phyloP scores from a whole-genome alignment of 345 rosid genomes.

The Jatropha curcas region DNA sequence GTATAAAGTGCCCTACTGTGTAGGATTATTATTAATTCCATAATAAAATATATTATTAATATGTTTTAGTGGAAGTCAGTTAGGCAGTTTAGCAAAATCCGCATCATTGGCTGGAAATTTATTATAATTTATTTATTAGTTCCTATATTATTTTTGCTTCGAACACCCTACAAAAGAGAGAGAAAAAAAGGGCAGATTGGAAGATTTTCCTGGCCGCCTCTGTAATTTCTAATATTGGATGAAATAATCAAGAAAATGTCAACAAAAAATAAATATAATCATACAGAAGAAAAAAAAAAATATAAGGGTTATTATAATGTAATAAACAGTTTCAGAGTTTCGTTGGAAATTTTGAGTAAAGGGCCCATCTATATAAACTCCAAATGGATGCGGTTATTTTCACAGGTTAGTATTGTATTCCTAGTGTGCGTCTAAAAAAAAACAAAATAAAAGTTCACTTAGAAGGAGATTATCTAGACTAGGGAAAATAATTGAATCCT shows the following conservation, averaged over 20 bases:
- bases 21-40: not conserved
- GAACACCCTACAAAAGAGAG: too few relatives aligned
- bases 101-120: conserved; percentile 1
- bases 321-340: too few relatives aligned
- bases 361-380: not conserved
- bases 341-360: too few relatives aligned
- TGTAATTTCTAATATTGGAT: not conserved
- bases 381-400: not conserved
- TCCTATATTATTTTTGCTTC: too few relatives aligned
- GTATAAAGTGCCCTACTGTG: not conserved
- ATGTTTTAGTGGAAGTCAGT: conserved; percentile 26
- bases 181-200: too few relatives aligned
- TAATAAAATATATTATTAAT: not conserved
- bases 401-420: not conserved
- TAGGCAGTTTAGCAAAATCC: conserved; percentile 13
- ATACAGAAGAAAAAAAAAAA: not conserved
- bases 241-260: not conserved
- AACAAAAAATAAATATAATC: too few relatives aligned
- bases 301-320: too few relatives aligned
- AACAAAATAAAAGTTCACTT: not conserved
- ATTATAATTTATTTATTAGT: not conserved
- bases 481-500: not conserved
- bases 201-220: not conserved
- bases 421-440: not conserved
- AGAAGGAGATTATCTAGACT: not conserved